Base-by-base conservation (phyloP, 202 grass and related monocot species). In the Dendrocalamus latiflorus region DNA sequence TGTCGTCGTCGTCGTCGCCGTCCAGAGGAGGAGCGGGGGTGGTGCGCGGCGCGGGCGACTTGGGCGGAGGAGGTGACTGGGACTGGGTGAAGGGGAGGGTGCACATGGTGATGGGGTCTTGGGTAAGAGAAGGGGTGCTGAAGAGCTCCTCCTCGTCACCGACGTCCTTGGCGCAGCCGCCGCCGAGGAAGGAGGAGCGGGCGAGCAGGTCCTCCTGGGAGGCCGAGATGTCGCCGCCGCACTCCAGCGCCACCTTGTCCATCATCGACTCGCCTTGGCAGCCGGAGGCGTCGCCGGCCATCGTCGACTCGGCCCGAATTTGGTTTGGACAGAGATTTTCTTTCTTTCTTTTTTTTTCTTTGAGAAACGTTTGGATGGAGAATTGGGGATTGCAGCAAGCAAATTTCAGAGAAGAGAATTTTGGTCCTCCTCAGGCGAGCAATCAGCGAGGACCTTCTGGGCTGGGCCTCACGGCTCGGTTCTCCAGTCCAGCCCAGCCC, bases 171-270 rank as follows among this genome's bases (percentile, higher is more conserved):
- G 9, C 56, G 1, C 11, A 21, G 9, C 55, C 22, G 21, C 59
- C 59, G 28, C 28, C 18, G 28, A 78, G 44, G 59, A 78, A 78
- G 60, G 60, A 2, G 60, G 76, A 51, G 3, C 1, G 21, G 28
- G 76, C 76, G 60, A 78, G 76, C 20, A 65, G 0, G 7, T 65
- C 59, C 60, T 78, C 76, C 30, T 78, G 76, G 44, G 76, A 78
- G 20, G 76, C 28, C 4, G 76, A 65, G 28, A 65, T 78, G 60
- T 78, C 76, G 43, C 76, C 76, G 18, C 76, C 75, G 75, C 75
- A 78, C 10, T 65, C 58, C 10, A 78, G 26, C 6, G 58, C 42
- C 17, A 77, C 41, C 58, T 43, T 42, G 8, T 1, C n/a, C 54
- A 75, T 59, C 54, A 43, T 43, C 21, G 72, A 41, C n/a, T 57